Base-by-base conservation (phyloP, 169 alveolate genomes). In the Eimeria praecox region DNA sequence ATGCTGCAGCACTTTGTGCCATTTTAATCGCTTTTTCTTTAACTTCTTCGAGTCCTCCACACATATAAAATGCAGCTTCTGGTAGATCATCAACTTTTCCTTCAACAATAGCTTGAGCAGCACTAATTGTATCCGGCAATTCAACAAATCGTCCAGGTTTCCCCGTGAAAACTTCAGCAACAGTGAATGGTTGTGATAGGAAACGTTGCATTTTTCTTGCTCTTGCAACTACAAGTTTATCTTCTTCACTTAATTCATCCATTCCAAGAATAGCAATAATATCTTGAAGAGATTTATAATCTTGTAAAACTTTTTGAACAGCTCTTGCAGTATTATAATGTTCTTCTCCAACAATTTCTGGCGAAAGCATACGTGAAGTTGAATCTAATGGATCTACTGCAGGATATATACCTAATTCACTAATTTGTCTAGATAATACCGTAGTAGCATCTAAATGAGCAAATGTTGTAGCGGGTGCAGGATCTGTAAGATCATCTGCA, bases 381-480 rank as follows among this genome's bases (percentile, higher is more conserved):
- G 99, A 98, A 95, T 99, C 99, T 86, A 99, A 98, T 0, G 99
- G 99, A 95, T 99, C 99, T 94, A 99, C 99, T 46, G 99, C 99
- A 16, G 99, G 99, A 97, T 99, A 99, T 90, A 99, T 99, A 49
- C 99, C 99, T 71, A 99, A 97, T 97, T 99, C 99, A 75, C 99
- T 99, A 95, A 99, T 98, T 56, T 62, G 69, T 24, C 99, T 97
- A 18, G 99, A 98, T 80, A 99, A 97, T 96, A 99, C 99, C 77
- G 99, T 99, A 27, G 99, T 99, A 56, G 99, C 99, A 94, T 99
- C 99, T 96, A 99, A 96, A 97, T 99, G 99, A 52, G 99, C 99
- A 97, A 99, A 99, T 35, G 99, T 99, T 59, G 99, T 99, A 64
- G 99, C 99, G 24, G 99, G 99, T 20, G 99, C 99, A 8, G 99